phyloP scores from a whole-genome alignment of 257 asterid genomes.

The Salvia splendens region DNA sequence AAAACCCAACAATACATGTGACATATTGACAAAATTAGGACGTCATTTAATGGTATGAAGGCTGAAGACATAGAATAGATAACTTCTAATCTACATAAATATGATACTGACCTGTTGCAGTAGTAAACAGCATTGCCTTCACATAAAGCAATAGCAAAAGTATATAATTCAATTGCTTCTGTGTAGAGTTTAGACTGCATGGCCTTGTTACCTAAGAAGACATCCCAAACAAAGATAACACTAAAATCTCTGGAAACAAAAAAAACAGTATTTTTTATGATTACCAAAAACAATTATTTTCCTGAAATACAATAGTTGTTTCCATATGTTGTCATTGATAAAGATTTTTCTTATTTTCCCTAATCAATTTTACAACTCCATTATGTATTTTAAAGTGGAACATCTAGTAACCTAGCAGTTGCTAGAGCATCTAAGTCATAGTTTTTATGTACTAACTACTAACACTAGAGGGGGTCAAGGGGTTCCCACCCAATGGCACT shows the following conservation, averaged over 20 bases:
- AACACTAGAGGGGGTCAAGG: background rate
- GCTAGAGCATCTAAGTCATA: background rate
- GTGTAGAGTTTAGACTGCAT: constrained; percentile 67
- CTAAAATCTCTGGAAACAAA: constrained; percentile 2
- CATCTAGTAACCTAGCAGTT: too few species aligned
- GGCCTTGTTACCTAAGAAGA: constrained; percentile 63
- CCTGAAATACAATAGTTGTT: constrained; percentile 1
- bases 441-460: background rate
- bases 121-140: constrained; percentile 80
- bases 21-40: background rate
- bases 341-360: background rate
- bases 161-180: constrained; percentile 74
- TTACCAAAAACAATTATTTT: background rate
- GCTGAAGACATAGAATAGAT: background rate
- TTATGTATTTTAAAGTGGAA: too few species aligned
- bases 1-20: background rate
- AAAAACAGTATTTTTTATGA: background rate
- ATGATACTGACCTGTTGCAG: constrained; percentile 68
- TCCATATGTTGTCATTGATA: background rate
- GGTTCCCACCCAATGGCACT: background rate
- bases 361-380: background rate
- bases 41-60: constrained; percentile 13
- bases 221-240: background rate
- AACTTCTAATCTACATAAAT: constrained; percentile 12
- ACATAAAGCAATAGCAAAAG: constrained; percentile 68